Conservation (phyloP, 2,329 filamentous ascomycete genomes). For the Calonectria pteridis region DNA sequence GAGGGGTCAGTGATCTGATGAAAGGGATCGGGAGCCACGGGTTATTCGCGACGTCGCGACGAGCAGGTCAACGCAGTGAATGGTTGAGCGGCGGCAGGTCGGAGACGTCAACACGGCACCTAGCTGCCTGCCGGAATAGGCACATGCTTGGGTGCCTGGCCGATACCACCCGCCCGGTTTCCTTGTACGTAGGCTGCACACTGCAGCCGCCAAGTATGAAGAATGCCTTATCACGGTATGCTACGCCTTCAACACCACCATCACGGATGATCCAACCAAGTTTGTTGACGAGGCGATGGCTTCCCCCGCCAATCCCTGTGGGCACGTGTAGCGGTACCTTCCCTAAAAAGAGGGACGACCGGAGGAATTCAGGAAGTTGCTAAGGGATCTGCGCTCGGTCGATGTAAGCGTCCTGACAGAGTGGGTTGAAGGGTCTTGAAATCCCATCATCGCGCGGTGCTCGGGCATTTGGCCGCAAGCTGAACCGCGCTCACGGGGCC, state of each 20-base stretch:
- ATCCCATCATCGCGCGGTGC: neutral
- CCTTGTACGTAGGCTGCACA: neutral
- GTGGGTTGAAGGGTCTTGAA: neutral
- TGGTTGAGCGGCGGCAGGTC: neutral
- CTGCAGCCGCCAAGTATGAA: neutral
- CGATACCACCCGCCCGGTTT: neutral
- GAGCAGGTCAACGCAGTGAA: neutral
- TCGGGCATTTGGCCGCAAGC: constrained; percentile 12
- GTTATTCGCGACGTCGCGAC: neutral
- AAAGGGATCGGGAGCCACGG: neutral
- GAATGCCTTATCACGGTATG: neutral
- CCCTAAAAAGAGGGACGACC: constrained; percentile 10
- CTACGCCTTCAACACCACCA: neutral
- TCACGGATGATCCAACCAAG: neutral
- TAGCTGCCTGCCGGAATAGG: constrained; percentile 5
- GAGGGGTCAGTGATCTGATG: neutral
- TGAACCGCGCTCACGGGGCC: neutral
- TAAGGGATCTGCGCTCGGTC: constrained; percentile 15
- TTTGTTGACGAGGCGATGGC: neutral
- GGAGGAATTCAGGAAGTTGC: constrained; percentile 1
- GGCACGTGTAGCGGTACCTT: constrained; percentile 17
- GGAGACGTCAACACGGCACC: neutral
- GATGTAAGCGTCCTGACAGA: neutral
- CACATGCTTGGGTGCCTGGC: neutral
- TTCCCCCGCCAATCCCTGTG: neutral